Evolutionary conservation across 257 asterid species (phyloP).

Genomic region (Penstemon newberryi): DNA sequence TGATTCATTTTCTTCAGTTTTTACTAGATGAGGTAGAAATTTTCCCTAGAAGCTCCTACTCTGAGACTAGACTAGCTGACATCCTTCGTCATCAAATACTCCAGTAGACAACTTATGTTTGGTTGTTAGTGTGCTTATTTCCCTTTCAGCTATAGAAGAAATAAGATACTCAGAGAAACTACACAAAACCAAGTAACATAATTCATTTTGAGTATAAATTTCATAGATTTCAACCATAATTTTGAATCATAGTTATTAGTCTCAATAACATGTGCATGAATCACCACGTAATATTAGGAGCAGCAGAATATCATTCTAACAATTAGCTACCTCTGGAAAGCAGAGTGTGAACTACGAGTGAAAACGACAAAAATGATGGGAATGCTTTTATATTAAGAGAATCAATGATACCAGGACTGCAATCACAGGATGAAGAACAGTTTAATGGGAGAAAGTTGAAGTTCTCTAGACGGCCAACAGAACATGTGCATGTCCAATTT

Average conservation of each 20-base stretch:
- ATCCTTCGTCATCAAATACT: no score
- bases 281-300: not conserved
- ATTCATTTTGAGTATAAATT: not conserved
- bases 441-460: slow-evolving; percentile 39
- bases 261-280: not conserved
- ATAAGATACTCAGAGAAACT: not conserved
- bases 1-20: not conserved
- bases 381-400: not conserved
- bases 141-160: not conserved
- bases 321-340: not conserved
- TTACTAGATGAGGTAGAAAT: no score
- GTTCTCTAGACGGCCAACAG: slow-evolving; percentile 40
- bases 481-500: slow-evolving; percentile 89
- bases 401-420: slow-evolving; percentile 64
- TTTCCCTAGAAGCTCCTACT: no score
- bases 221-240: not conserved
- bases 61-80: no score
- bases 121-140: no score
- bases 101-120: no score
- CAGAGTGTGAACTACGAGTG: not conserved
- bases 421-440: slow-evolving; percentile 83
- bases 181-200: not conserved
- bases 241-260: not conserved
- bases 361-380: not conserved
- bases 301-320: slow-evolving; percentile 1